Percentiles rank a stretch among this genome's conserved stretches.
Evolutionary conservation across 2,329 filamentous ascomycete genomes (phyloP).

Genomic region (Juglanconis juglandina): DNA sequence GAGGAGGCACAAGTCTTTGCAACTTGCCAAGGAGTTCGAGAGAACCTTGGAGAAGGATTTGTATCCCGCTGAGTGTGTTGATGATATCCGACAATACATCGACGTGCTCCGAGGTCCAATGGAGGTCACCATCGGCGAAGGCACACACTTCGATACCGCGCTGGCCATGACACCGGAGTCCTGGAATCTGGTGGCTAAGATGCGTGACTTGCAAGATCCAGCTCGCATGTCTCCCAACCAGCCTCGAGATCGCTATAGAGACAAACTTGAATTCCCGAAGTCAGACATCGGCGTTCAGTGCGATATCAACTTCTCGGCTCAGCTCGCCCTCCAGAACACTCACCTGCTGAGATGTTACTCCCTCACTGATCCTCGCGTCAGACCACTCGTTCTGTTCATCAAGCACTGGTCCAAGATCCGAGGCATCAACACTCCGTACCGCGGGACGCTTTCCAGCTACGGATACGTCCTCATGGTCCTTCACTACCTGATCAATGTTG

Average conservation of each 20-base stretch:
- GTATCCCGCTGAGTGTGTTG: constrained; percentile 37
- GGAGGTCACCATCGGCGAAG: constrained; percentile 16
- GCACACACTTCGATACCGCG: constrained; percentile 28
- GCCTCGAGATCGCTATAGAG: constrained; percentile 51
- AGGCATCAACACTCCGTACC: constrained; percentile 82
- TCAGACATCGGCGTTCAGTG: constrained; percentile 77
- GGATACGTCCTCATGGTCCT: constrained; percentile 90
- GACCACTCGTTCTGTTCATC: constrained; percentile 76
- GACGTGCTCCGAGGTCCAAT: constrained; percentile 42
- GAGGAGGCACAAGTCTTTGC: constrained; percentile 51
- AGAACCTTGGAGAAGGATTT: constrained; percentile 46
- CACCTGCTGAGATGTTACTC: constrained; percentile 79
- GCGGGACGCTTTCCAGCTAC: constrained; percentile 82
- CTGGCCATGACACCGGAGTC: constrained; percentile 36
- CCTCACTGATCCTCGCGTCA: constrained; percentile 72
- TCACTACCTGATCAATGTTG: constrained; percentile 84
- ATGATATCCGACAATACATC: constrained; percentile 47
- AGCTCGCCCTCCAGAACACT: constrained; percentile 81
- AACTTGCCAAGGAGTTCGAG: constrained; percentile 55
- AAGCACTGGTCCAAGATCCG: constrained; percentile 88
- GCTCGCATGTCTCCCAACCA: constrained; percentile 48
- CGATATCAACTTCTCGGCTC: constrained; percentile 88
- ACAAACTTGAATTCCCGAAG: constrained; percentile 74
- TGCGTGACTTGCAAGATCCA: constrained; percentile 47
- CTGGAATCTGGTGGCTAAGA: constrained; percentile 35